Base-by-base conservation (phyloP, 2,329 filamentous ascomycete species). In the Botrytis pseudocinerea region DNA sequence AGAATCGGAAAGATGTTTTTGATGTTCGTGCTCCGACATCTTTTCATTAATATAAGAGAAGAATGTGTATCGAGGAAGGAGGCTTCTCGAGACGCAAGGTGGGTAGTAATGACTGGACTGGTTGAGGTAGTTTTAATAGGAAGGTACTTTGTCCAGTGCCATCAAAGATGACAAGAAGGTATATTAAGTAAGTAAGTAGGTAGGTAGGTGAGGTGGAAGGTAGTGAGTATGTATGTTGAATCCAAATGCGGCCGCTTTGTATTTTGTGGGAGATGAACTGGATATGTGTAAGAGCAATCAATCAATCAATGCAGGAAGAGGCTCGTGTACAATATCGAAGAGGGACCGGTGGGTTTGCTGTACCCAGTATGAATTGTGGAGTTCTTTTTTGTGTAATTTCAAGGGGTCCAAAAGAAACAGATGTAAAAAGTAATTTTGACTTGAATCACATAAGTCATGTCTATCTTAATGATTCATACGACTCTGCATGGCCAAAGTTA, bases 1-100 rank as follows among this genome's bases (percentile, higher is more conserved):
- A 73, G 73, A 61, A 76, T 76, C 14, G 74, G 74, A 77, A 79
- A 78, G 46, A 63, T 75, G 35, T 64, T 48, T 51, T 35, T 62
- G 42, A 46, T 70, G 54, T 38, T 57, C 48, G 35, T 42, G 48
- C 14, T 57, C 64, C n/a, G 64, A 42, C 64, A 68, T 68, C 35
- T 32, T 42, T 68, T 57, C 28, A 57, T 42, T 22, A 57, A 40
- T 42, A 40, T 54, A 57, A 57, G 64, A 57, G 25, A 42, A 42
- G 35, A 28, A 42, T 40, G 48, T n/a, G 42, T 54, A 10, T 57
- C 48, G 48, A 68, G 64, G 64, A 22, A 57, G 48, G 64, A 42
- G 18, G 25, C 25, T 57, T 57, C 46, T 68, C 48, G 46, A 32
- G 14, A 12, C 22, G 38, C 32, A 35, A 42, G 25, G 61, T 46